Evolutionary conservation across 1,139 yeast genomes (phyloP), one percentile per base, ranked within the genome.

Genomic region (Candida albicans): DNA sequence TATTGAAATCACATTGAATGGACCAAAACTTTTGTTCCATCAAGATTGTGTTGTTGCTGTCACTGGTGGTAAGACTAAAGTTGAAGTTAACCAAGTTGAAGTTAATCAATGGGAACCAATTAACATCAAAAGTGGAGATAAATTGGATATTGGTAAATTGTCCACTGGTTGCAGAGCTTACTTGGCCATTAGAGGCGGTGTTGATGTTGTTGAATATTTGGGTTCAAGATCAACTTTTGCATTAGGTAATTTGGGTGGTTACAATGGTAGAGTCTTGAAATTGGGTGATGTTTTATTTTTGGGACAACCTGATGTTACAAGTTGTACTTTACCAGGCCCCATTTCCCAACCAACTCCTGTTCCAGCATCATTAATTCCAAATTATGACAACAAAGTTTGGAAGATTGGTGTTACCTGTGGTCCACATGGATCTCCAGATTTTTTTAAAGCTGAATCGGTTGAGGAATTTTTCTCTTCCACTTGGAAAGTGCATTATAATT

Each of bases 171-270:
- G 97, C 70, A 80, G 98, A 61, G 82, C 95, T 4, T 93, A 93
- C 62, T 68, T 93, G 62, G 89, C 96, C 2, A 80, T 93, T 43
- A 80, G 96, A 63, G 96, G 96, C 44, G 98, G 98, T 56, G 77
- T 93, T 54, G 97, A 91, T 61, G 96, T 91, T 35, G 88, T 95
- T 31, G 95, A 88, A 66, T 93, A 91, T 62, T 77, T 93, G 53
- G 97, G 97, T 2, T 87, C 96, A n/a, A 81, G 96, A 63, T 88
- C 98, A 1, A 93, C 99, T 1, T 93, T 91, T 72, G 96, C 97
- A 3, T 74, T 90, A 43, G 98, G 98, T 57, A 84, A 84, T 59
- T 76, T 93, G 68, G 99, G 99, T 60, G 99, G 99, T 45, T 83
- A 81, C 70, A 90, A 90, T 56, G 99, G 99, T 42, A 79, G 98